Evolutionary conservation across 257 asterid species (phyloP).

Genomic region (Eucommia ulmoides): DNA sequence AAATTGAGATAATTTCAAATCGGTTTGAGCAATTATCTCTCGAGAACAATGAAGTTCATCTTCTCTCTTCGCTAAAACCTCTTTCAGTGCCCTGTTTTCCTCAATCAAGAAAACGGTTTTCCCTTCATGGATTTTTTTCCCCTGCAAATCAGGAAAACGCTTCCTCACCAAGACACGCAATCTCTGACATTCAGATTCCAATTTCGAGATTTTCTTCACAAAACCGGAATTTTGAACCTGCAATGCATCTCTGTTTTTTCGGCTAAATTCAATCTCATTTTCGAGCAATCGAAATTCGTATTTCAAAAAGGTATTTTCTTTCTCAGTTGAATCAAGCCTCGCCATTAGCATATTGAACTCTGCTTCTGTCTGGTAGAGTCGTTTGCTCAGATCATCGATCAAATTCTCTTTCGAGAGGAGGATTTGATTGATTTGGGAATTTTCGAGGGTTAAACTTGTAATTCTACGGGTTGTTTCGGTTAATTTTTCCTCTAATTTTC

Average conservation of each 20-base stretch:
- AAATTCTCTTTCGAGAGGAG: constrained; percentile 44
- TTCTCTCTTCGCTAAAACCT: constrained; percentile 37
- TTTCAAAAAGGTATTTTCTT: constrained; percentile 69
- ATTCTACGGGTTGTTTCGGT: constrained; percentile 28
- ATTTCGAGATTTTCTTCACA: constrained; percentile 55
- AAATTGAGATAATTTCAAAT: constrained; percentile 3
- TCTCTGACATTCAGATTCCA: constrained; percentile 78
- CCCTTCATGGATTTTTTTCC: constrained; percentile 22
- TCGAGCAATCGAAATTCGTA: constrained; percentile 58
- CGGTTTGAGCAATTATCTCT: not conserved
- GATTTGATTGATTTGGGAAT: constrained; percentile 47
- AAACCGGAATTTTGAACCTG: constrained; percentile 36
- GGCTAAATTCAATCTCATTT: constrained; percentile 47
- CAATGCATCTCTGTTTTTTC: constrained; percentile 36
- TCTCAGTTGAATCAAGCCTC: constrained; percentile 55
- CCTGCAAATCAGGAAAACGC: constrained; percentile 28
- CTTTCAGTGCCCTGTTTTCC: constrained; percentile 46
- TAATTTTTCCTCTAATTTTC: constrained; percentile 37
- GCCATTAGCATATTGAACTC: constrained; percentile 56
- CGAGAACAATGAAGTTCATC: constrained; percentile 19
- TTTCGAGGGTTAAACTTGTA: constrained; percentile 44
- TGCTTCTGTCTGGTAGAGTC: constrained; percentile 36
- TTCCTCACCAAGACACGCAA: constrained; percentile 54
- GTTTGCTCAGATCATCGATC: constrained; percentile 36
- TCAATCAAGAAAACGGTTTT: constrained; percentile 39